These are phyloP conservation scores for Lentinula raphanica DNA, from an alignment of 768 basidiomycete genomes.

Conservation along the genomic window DNA sequence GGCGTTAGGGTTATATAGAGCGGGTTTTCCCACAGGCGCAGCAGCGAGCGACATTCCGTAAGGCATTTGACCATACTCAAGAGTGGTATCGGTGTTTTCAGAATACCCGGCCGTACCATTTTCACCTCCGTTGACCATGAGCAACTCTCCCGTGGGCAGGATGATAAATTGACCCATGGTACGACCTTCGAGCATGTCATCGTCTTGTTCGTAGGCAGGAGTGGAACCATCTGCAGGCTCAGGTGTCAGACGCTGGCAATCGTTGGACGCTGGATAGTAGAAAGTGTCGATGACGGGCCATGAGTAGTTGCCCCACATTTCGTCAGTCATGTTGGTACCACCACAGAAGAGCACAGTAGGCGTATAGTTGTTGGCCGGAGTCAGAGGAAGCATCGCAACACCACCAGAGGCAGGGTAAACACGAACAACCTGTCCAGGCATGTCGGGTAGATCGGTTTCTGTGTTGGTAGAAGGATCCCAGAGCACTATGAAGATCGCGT, in stretches of 20 bases:
- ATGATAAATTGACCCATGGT: constrained; percentile 93
- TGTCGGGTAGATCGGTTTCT: constrained; percentile 62
- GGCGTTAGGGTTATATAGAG: constrained; percentile 75
- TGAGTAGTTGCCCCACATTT: constrained; percentile 72
- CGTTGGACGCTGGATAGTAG: constrained; percentile 60
- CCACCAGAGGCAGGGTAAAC: constrained; percentile 91
- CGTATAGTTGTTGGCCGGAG: constrained; percentile 81
- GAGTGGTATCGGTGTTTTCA: constrained; percentile 44
- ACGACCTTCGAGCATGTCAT: constrained; percentile 65
- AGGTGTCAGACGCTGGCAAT: constrained; percentile 83
- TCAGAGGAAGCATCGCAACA: constrained; percentile 85
- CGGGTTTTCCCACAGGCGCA: constrained; percentile 73
- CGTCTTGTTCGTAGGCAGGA: constrained; percentile 63
- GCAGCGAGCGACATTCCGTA: constrained; percentile 71
- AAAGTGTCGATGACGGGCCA: constrained; percentile 71
- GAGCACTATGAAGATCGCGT: constrained; percentile 23
- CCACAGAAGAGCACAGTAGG: constrained; percentile 90
- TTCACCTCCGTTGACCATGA: constrained; percentile 77
- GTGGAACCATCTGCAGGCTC: constrained; percentile 68
- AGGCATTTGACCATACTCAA: constrained; percentile 50
- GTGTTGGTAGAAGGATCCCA: constrained; percentile 52
- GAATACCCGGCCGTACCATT: constrained; percentile 92
- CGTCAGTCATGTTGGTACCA: constrained; percentile 72
- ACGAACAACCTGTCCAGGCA: constrained; percentile 70
- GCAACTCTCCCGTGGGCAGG: constrained; percentile 72